A percentile compares a stretch with the other conserved stretches of the same genome.
These are phyloP conservation scores for Aspergillus melleus DNA, from an alignment of 2,329 filamentous ascomycete genomes.

Conservation along the genomic window DNA sequence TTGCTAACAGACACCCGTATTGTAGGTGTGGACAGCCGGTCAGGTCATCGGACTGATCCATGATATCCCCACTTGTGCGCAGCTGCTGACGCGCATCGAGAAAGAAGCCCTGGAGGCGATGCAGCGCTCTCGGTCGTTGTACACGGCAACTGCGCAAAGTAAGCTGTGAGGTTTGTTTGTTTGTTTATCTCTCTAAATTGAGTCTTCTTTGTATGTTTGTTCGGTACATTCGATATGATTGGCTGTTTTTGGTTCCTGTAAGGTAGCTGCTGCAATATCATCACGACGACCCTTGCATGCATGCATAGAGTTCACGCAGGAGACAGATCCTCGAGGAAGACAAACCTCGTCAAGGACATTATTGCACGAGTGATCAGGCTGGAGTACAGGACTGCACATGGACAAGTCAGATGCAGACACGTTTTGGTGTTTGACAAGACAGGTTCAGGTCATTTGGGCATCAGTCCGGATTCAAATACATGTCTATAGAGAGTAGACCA, in stretches of 20 bases:
- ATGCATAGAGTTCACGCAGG: background rate
- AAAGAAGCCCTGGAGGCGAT: constrained; percentile 70
- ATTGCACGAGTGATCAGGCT: background rate
- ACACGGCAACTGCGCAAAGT: constrained; percentile 48
- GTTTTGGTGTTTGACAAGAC: background rate
- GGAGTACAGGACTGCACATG: background rate
- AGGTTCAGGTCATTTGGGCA: background rate
- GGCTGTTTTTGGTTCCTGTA: background rate
- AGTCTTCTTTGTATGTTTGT: background rate
- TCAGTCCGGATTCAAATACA: background rate
- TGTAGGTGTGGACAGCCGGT: constrained; percentile 90
- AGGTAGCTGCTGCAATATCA: background rate
- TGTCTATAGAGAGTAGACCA: background rate
- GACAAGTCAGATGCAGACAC: background rate
- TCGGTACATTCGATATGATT: background rate
- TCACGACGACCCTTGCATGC: background rate
- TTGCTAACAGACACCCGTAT: constrained; percentile 10
- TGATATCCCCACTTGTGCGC: constrained; percentile 75
- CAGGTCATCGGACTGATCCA: constrained; percentile 90
- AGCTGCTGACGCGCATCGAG: constrained; percentile 70
- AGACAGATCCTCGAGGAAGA: background rate
- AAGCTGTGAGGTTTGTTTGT: constrained; percentile 53
- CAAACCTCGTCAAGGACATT: background rate
- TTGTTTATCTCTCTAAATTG: background rate
- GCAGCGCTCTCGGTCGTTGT: constrained; percentile 58